Evolutionary conservation across 352 stramenopile genomes (phyloP).

Genomic region (Phytophthora hibernalis): DNA sequence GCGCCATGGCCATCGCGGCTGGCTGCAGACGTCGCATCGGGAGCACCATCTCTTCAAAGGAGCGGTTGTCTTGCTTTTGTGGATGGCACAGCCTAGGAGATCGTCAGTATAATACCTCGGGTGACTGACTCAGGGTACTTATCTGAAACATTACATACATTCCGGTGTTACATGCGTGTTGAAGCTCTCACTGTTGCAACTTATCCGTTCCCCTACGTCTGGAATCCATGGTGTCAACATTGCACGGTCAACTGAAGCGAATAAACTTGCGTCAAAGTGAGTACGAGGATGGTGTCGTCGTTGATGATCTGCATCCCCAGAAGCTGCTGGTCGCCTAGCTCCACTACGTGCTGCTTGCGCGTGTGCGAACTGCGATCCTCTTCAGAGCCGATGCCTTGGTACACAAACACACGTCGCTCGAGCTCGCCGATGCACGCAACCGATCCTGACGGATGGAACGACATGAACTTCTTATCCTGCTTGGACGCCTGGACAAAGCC

Average conservation of each 20-base stretch:
- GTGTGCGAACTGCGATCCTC: conserved; percentile 51
- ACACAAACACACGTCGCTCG: conserved; percentile 80
- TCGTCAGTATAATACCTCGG: conserved; percentile 37
- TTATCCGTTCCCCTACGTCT: not conserved
- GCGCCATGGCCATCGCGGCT: conserved; percentile 39
- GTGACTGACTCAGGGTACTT: conserved; percentile 25
- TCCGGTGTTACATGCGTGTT: conserved; percentile 17
- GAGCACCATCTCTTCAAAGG: conserved; percentile 52
- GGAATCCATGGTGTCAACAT: not conserved
- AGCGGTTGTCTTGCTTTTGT: conserved; percentile 34
- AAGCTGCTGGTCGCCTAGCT: conserved; percentile 71
- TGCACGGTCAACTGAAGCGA: conserved; percentile 34
- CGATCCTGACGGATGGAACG: conserved; percentile 51
- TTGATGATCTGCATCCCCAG: conserved; percentile 63
- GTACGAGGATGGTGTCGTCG: conserved; percentile 55
- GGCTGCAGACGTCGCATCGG: conserved; percentile 73
- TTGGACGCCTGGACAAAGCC: conserved; percentile 90
- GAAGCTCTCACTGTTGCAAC: not conserved
- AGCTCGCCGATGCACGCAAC: conserved; percentile 85
- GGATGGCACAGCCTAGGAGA: conserved; percentile 9
- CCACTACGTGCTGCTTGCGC: conserved; percentile 72
- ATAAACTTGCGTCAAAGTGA: conserved; percentile 58
- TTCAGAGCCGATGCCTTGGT: conserved; percentile 47
- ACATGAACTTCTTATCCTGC: conserved; percentile 88
- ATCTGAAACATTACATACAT: no score